Evolutionary conservation across 495 filamentous ascomycete species (phyloP).

Genomic region (Aspergillus sparsus): DNA sequence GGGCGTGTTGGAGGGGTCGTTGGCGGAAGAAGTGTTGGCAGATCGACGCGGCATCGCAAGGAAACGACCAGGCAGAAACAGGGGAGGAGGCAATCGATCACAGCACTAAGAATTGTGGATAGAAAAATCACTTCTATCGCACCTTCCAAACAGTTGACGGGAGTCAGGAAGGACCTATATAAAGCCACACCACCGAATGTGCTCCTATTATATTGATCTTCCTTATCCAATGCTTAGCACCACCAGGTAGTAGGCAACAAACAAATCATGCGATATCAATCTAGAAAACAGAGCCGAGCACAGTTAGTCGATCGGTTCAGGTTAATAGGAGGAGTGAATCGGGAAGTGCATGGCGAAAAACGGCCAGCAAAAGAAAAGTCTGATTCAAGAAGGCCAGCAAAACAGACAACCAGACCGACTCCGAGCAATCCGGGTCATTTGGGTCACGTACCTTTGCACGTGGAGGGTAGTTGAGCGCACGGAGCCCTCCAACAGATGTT

Average conservation of each 20-base stretch:
- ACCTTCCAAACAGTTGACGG: slow-evolving; percentile 10
- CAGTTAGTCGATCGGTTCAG: slow-evolving; percentile 13
- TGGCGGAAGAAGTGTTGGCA: slow-evolving; percentile 50
- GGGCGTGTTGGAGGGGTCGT: slow-evolving; percentile 44
- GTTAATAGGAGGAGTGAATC: neutral
- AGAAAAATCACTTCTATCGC: slow-evolving; percentile 15
- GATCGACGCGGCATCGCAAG: slow-evolving; percentile 60
- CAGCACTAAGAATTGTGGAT: slow-evolving; percentile 18
- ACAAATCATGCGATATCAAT: slow-evolving; percentile 11
- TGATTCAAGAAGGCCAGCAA: neutral
- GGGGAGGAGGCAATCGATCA: slow-evolving; percentile 12
- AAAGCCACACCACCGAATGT: neutral
- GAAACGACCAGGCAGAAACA: slow-evolving; percentile 32
- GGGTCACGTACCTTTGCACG: slow-evolving; percentile 25
- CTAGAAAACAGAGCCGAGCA: slow-evolving; percentile 3
- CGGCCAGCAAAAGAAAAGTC: slow-evolving; percentile 1
- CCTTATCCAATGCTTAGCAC: neutral
- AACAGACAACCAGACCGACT: slow-evolving; percentile 7
- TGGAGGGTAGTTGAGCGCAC: slow-evolving; percentile 22
- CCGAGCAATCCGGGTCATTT: slow-evolving; percentile 20
- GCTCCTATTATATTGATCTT: neutral
- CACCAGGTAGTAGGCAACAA: slow-evolving; percentile 3
- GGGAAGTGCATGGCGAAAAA: slow-evolving; percentile 3
- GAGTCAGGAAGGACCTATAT: slow-evolving; percentile 6
- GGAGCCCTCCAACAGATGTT: slow-evolving; percentile 16